Evolutionary conservation across 2,329 filamentous ascomycete species (phyloP).

Genomic region (Talaromyces sp.): DNA sequence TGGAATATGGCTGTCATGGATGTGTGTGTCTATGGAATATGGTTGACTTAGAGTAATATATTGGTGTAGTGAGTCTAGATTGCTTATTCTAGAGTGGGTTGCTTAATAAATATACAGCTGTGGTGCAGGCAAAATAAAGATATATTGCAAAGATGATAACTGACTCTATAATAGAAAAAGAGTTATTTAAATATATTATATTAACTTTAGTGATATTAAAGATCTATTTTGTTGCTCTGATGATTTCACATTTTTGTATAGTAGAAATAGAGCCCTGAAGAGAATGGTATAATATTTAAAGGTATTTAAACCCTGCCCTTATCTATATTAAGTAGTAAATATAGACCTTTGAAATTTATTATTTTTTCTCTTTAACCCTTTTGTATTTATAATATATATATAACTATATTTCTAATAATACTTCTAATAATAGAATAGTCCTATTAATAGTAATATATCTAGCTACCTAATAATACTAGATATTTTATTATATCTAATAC

Average conservation of each 20-base stretch:
- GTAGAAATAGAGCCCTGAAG: no score
- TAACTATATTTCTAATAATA: background rate
- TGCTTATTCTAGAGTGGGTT: background rate
- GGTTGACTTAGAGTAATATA: conserved; percentile 46
- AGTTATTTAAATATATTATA: background rate
- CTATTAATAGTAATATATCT: background rate
- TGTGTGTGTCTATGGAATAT: conserved; percentile 44
- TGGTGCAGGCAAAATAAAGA: background rate
- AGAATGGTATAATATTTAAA: no score
- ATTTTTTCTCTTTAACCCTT: background rate
- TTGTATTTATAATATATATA: background rate
- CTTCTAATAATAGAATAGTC: background rate
- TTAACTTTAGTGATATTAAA: no score
- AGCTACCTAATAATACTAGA: background rate
- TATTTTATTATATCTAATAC: background rate
- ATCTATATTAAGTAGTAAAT: background rate
- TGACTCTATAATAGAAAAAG: background rate
- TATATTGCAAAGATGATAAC: background rate
- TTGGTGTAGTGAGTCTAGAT: conserved; percentile 33
- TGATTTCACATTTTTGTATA: no score
- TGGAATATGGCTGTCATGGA: conserved; percentile 41
- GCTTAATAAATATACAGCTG: background rate
- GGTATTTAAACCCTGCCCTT: background rate
- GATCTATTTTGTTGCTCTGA: no score
- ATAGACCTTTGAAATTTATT: background rate